A percentile compares a stretch with the other conserved stretches of the same genome.
Conservation (phyloP, 345 rosid species). For the Toxicodendron radicans region DNA sequence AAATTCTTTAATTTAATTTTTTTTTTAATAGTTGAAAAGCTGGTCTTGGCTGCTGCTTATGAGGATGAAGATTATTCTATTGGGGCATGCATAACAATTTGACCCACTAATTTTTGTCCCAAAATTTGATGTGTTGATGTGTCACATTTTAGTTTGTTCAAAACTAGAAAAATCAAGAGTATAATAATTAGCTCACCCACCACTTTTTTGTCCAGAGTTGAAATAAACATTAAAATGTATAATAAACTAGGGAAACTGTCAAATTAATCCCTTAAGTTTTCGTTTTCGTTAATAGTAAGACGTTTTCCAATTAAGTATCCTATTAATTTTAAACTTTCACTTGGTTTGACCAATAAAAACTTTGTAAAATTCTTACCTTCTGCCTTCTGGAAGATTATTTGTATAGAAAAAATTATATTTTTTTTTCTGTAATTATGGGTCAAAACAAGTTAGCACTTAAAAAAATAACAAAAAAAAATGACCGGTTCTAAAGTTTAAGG, state of each 20-base stretch:
- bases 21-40: background rate
- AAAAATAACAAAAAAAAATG: too few species aligned
- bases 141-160: background rate
- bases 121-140: background rate
- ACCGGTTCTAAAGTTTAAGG: too few species aligned
- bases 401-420: too few species aligned
- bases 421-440: too few species aligned
- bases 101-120: too few species aligned
- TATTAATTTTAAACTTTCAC: too few species aligned
- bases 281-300: too few species aligned
- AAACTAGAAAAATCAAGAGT: background rate
- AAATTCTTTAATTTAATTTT: too few species aligned
- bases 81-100: background rate
- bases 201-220: background rate
- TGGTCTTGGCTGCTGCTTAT: background rate
- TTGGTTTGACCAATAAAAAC: too few species aligned
- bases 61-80: background rate
- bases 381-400: background rate
- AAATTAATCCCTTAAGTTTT: background rate
- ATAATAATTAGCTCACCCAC: background rate
- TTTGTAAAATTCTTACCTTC: background rate
- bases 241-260: background rate
- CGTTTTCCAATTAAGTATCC: too few species aligned
- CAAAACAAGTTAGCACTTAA: background rate
- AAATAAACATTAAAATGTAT: background rate